Percentiles rank a stretch among this genome's conserved stretches.
Conservation (phyloP, 495 filamentous ascomycete genomes). For the Penicillium herquei region DNA sequence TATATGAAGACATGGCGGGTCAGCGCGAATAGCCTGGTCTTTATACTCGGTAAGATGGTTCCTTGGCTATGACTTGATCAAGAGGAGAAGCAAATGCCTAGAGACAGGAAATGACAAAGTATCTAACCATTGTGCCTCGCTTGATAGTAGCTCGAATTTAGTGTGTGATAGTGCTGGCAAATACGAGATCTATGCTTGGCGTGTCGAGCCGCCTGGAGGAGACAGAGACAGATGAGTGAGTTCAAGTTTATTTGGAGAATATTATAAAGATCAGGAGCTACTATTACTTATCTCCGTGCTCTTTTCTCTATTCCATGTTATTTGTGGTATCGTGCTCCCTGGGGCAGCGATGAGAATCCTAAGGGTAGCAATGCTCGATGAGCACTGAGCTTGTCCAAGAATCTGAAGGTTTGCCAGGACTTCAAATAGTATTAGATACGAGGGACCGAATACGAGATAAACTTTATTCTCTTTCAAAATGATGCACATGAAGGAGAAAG, state of each 20-base stretch:
- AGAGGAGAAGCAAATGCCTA: too few relatives aligned
- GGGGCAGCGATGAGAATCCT: too few relatives aligned
- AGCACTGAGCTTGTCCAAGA: too few relatives aligned
- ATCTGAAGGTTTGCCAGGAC: not conserved
- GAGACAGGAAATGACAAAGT: not conserved
- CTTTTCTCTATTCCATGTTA: too few relatives aligned
- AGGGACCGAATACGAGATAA: slow-evolving; percentile 1
- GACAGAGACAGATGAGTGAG: not conserved
- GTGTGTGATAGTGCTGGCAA: not conserved
- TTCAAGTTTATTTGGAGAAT: not conserved
- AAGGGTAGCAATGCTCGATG: too few relatives aligned
- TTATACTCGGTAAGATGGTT: too few relatives aligned
- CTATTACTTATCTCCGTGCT: not conserved
- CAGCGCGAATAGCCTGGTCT: too few relatives aligned
- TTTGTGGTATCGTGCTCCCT: too few relatives aligned
- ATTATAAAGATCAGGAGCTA: not conserved
- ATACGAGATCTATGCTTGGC: slow-evolving; percentile 4
- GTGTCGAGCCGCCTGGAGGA: not conserved
- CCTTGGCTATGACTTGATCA: too few relatives aligned
- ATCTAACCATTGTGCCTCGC: not conserved
- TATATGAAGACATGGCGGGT: too few relatives aligned
- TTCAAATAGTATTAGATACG: not conserved
- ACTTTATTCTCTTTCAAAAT: not conserved
- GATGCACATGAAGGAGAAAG: not conserved
- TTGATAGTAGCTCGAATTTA: not conserved